Percentiles rank a stretch among this genome's conserved stretches.
Conservation (phyloP, 2,329 filamentous ascomycete species). For the Aspergillus ochraceoroseus region DNA sequence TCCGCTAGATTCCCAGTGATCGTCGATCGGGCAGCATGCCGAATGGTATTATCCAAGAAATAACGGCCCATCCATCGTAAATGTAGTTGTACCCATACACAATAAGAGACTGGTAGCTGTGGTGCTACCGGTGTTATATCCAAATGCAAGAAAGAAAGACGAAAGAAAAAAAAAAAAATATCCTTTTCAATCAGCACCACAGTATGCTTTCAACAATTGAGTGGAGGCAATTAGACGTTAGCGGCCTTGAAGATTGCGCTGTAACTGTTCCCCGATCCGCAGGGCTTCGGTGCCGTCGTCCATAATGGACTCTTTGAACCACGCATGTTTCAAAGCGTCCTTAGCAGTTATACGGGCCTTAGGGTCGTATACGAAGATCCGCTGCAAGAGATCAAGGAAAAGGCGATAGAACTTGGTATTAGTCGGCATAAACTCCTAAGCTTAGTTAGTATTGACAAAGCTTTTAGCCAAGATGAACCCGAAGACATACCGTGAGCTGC, state of each 20-base stretch:
- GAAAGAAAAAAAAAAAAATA: conserved; percentile 2
- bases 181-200: conserved; percentile 1
- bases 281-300: conserved; percentile 63
- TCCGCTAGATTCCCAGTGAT: conserved; percentile 11
- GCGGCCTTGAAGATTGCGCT: conserved; percentile 26
- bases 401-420: conserved; percentile 57
- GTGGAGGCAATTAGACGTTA: conserved; percentile 6
- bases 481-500: conserved; percentile 49
- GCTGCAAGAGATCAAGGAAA: conserved; percentile 58
- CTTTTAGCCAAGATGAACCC: not conserved
- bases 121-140: conserved; percentile 8
- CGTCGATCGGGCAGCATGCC: conserved; percentile 8
- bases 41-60: conserved; percentile 24
- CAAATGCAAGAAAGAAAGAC: conserved; percentile 9
- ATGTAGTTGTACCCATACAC: conserved; percentile 20
- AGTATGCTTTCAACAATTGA: not conserved
- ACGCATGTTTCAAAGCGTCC: conserved; percentile 60
- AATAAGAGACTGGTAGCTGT: conserved; percentile 11
- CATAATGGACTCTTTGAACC: conserved; percentile 61
- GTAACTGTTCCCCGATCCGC: conserved; percentile 50
- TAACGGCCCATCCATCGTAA: conserved; percentile 17
- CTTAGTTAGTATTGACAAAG: conserved; percentile 16
- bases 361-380: conserved; percentile 64
- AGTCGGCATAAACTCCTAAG: conserved; percentile 59
- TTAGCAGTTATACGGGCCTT: conserved; percentile 61